These are phyloP conservation scores for Aureobasidium sp. DNA, from an alignment of 2,329 filamentous ascomycete species.

Conservation along the genomic window DNA sequence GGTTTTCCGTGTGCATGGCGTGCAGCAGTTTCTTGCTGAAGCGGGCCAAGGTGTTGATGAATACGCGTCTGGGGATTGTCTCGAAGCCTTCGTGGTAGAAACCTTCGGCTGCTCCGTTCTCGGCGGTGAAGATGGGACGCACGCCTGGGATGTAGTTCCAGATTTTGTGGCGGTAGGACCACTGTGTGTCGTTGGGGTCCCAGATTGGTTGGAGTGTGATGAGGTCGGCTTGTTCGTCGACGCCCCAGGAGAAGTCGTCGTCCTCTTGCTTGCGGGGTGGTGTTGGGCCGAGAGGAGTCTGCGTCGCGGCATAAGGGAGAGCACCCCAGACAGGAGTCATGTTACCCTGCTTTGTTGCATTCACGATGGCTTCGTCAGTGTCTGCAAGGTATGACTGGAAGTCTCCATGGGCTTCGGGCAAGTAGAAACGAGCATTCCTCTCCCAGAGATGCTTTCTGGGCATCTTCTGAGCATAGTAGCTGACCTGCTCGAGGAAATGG, in stretches of 20 bases:
- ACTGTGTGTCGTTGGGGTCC: conserved; percentile 78
- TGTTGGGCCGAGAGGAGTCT: conserved; percentile 67
- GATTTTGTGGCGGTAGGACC: conserved; percentile 48
- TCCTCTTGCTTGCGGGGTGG: conserved; percentile 66
- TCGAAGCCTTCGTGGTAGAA: conserved; percentile 42
- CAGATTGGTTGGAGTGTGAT: conserved; percentile 90
- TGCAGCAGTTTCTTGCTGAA: conserved; percentile 71
- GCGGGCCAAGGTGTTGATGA: conserved; percentile 80
- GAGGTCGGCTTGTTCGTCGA: conserved; percentile 81
- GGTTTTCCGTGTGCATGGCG: conserved; percentile 86
- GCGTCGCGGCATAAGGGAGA: conserved; percentile 57
- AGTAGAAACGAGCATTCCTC: conserved; percentile 47
- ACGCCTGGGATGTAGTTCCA: conserved; percentile 42
- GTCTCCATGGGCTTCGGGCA: conserved; percentile 43
- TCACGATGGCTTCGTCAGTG: conserved; percentile 33
- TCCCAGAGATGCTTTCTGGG: conserved; percentile 52
- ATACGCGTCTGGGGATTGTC: conserved; percentile 59
- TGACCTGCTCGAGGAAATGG: conserved; percentile 61
- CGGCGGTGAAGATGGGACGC: conserved; percentile 77
- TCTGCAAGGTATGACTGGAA: conserved; percentile 38
- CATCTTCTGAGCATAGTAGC: conserved; percentile 43
- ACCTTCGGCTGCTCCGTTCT: conserved; percentile 55
- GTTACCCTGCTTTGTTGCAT: conserved; percentile 28
- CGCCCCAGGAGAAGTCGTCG: conserved; percentile 78
- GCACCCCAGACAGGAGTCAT: conserved; percentile 74